Evolutionary conservation across 768 basidiomycete species (phyloP).

Genomic region (Leccinum subtestaceum): DNA sequence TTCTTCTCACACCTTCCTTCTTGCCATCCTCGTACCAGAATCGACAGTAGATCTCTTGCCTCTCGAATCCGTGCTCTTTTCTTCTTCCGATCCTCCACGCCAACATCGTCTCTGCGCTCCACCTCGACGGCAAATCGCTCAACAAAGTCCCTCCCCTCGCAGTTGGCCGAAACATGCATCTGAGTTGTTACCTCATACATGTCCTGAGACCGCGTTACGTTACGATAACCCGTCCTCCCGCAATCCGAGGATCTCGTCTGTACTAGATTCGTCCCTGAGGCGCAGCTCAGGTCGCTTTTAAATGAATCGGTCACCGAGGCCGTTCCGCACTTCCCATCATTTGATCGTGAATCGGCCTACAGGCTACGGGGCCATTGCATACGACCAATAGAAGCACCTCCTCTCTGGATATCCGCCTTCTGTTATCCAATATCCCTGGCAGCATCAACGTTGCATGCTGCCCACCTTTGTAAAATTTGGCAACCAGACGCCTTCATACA

Average conservation of each 20-base stretch:
- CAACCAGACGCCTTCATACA: not conserved
- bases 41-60: not conserved
- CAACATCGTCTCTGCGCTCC: not conserved
- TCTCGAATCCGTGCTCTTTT: conserved; percentile 8
- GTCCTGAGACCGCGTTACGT: conserved; percentile 2
- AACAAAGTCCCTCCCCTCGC: not conserved
- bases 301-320: conserved; percentile 9
- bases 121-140: not conserved
- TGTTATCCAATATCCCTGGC: not conserved
- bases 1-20: conserved; percentile 13
- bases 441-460: not conserved
- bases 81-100: conserved; percentile 18
- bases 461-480: conserved; percentile 1
- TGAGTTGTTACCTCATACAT: conserved; percentile 4
- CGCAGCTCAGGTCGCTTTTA: not conserved
- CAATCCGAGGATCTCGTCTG: conserved; percentile 18
- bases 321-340: conserved; percentile 6
- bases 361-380: not conserved
- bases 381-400: conserved; percentile 2
- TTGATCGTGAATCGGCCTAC: conserved; percentile 19
- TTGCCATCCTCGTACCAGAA: conserved; percentile 1
- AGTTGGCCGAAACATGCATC: conserved; percentile 4
- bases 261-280: not conserved
- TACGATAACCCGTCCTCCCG: conserved; percentile 2
- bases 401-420: not conserved